Evolutionary conservation across 768 basidiomycete genomes (phyloP).

Genomic region (Pisolithus tinctorius): DNA sequence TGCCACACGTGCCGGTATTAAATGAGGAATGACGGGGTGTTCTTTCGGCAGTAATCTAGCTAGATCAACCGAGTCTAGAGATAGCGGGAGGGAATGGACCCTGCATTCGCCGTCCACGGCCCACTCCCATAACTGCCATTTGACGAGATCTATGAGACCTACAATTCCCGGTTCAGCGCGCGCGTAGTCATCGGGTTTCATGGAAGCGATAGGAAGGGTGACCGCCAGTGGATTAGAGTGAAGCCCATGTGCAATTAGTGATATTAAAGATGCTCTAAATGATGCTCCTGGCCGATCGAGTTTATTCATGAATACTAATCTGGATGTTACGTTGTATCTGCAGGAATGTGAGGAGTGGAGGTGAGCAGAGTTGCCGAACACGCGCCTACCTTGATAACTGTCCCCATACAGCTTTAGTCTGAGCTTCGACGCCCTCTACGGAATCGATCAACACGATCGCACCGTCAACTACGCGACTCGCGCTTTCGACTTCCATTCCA

Average conservation of each 20-base stretch:
- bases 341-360: neutral
- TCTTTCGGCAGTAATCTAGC: slow-evolving; percentile 40
- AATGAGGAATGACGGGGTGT: slow-evolving; percentile 65
- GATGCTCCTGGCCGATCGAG: slow-evolving; percentile 84
- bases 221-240: slow-evolving; percentile 69
- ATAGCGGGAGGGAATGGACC: slow-evolving; percentile 44
- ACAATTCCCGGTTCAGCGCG: slow-evolving; percentile 79
- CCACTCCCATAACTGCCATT: slow-evolving; percentile 83
- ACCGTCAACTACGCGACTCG: slow-evolving; percentile 84
- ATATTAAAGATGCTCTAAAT: slow-evolving; percentile 62
- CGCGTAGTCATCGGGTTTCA: slow-evolving; percentile 55
- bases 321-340: slow-evolving; percentile 74
- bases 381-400: slow-evolving; percentile 73
- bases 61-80: slow-evolving; percentile 35
- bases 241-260: slow-evolving; percentile 65
- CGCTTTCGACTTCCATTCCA: slow-evolving; percentile 95
- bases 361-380: slow-evolving; percentile 5
- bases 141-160: slow-evolving; percentile 76
- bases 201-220: slow-evolving; percentile 73
- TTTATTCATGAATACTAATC: slow-evolving; percentile 83
- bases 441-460: slow-evolving; percentile 85
- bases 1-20: slow-evolving; percentile 59
- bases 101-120: slow-evolving; percentile 40
- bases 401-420: slow-evolving; percentile 84
- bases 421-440: slow-evolving; percentile 87